Evolutionary conservation across 2,329 filamentous ascomycete genomes (phyloP).

Genomic region (Calonectria pteridis): DNA sequence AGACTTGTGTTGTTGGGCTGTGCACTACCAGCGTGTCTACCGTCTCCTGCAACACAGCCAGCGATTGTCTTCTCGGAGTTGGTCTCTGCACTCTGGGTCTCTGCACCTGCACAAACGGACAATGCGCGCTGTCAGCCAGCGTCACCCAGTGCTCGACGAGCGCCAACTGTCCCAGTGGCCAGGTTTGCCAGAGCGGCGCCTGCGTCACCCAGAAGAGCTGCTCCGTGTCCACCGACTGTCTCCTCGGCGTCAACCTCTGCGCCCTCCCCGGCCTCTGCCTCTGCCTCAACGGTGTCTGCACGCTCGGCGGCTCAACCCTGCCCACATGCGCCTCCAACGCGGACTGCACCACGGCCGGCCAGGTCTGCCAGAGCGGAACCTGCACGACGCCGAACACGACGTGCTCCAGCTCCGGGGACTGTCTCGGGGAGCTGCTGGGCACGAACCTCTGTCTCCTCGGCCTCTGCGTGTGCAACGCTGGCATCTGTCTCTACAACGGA

Average conservation of each 20-base stretch:
- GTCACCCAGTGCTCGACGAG: conserved; percentile 14
- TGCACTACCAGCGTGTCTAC: conserved; percentile 14
- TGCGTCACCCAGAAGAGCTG: conserved; percentile 23
- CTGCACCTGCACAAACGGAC: conserved; percentile 25
- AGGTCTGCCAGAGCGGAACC: conserved; percentile 23
- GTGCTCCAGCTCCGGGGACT: background rate
- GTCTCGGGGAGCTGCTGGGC: conserved; percentile 9
- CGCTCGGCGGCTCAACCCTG: conserved; percentile 15
- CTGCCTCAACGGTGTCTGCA: conserved; percentile 32
- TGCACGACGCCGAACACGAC: background rate
- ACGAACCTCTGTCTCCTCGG: conserved; percentile 15
- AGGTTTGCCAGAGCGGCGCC: conserved; percentile 28
- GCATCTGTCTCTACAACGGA: conserved; percentile 20
- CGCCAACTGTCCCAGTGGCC: conserved; percentile 12
- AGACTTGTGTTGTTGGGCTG: conserved; percentile 12
- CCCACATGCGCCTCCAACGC: conserved; percentile 7
- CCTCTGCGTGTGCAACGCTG: conserved; percentile 15
- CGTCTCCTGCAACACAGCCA: conserved; percentile 2
- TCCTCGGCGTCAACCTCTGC: conserved; percentile 24
- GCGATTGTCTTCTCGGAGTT: conserved; percentile 26
- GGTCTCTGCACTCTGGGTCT: conserved; percentile 30
- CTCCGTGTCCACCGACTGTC: conserved; percentile 3
- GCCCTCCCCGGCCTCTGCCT: conserved; percentile 22
- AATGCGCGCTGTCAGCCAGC: conserved; percentile 10
- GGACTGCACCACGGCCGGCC: conserved; percentile 13